Evolutionary conservation across 176 grass and related monocot genomes (phyloP), one percentile per base, ranked within the genome.

Genomic region (Eragrostis nindensis): DNA sequence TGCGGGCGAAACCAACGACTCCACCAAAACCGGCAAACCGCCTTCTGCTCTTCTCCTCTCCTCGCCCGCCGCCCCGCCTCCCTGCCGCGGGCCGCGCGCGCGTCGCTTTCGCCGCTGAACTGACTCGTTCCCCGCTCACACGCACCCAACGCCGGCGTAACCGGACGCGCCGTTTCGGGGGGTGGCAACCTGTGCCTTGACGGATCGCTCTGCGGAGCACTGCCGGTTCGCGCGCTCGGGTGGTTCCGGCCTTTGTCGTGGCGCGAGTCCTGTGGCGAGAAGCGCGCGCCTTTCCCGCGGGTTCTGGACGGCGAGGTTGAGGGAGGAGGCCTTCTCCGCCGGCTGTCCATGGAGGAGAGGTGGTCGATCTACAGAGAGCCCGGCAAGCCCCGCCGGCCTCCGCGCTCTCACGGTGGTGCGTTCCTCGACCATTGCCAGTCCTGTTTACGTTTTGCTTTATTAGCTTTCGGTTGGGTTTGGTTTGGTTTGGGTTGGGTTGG

Each of bases 331-430:
- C 7, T 32, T 61, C 62, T 43, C 50, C 7, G 79, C 48, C 43
- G 68, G 69, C 54, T 49, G 68, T 61, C 60, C 73, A 90, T 90
- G 88, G 83, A 73, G 73, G 88, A 90, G 83, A 78, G 78, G 73
- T 43, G 79, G 30, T 21, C 79, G 61, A 42, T 84, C 60, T 90
- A 90, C 78, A 60, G 78, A 72, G 78, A 86, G 9, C 8, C 61
- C 8, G 67, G 83, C 32, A 82, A 77, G 59, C 13, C 45, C 10
- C 76, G 88, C 67, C 55, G 88, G 42, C 88, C 88, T 18, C 83
- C 83, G 19, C 88, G 88, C 14, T 36, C 79, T 45, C 73, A 90
- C 41, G 88, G 88, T 82, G 88, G 88, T 90, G 62, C 59, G 83
- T 78, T 55, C 66, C 79, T 77, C 48, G 32, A 62, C 73, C 79